These are phyloP conservation scores for Ogataea glucozyma DNA, from an alignment of 805 yeast genomes.

Conservation along the genomic window DNA sequence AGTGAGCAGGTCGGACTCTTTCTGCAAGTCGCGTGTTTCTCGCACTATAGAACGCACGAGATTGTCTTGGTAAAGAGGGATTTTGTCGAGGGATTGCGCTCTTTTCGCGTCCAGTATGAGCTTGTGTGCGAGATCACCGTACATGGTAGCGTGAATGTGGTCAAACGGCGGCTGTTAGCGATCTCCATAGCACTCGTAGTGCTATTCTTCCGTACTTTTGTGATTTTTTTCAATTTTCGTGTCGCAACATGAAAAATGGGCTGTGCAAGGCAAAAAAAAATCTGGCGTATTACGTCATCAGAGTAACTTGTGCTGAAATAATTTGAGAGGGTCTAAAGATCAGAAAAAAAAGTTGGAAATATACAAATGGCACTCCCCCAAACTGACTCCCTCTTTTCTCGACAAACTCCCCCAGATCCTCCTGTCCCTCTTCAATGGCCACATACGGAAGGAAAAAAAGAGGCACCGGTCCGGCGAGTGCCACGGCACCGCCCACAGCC, in stretches of 20 bases:
- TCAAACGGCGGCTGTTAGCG: neutral
- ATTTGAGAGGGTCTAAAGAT: too few relatives aligned
- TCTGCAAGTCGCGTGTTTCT: constrained; percentile 67
- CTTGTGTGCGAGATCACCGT: constrained; percentile 84
- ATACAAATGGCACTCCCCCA: too few relatives aligned
- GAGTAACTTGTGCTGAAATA: too few relatives aligned
- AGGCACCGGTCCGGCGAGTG: neutral
- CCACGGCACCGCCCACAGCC: neutral
- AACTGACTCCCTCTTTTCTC: too few relatives aligned
- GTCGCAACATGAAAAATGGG: neutral
- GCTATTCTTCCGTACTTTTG: too few relatives aligned
- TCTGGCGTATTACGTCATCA: too few relatives aligned
- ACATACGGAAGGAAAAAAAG: constrained; percentile 10
- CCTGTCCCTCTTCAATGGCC: too few relatives aligned
- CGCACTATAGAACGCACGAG: constrained; percentile 66
- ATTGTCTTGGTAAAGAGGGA: constrained; percentile 75
- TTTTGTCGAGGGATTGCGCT: constrained; percentile 58
- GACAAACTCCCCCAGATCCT: too few relatives aligned
- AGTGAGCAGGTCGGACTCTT: constrained; percentile 52
- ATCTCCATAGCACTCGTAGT: too few relatives aligned
- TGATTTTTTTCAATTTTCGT: neutral
- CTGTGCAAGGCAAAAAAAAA: neutral
- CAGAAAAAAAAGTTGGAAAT: too few relatives aligned
- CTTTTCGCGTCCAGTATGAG: constrained; percentile 85
- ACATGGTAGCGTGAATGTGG: constrained; percentile 49